Percentiles rank a stretch among this genome's conserved stretches.
Evolutionary conservation across 129 eudicot genomes (phyloP).

Genomic region (Ambrosia artemisiifolia): DNA sequence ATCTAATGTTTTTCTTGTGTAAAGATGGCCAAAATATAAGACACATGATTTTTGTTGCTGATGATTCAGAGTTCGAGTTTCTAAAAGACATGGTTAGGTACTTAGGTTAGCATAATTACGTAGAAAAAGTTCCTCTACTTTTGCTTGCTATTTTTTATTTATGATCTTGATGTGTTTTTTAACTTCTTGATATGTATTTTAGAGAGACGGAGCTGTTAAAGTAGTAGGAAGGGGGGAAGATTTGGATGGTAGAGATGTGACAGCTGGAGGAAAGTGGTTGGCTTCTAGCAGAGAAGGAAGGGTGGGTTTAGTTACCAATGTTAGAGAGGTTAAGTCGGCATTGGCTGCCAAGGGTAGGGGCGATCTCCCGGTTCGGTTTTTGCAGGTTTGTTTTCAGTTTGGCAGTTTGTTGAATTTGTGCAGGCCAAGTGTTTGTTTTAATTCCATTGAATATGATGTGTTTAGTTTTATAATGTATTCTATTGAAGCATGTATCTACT

Average conservation of each 20-base stretch:
- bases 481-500: not conserved
- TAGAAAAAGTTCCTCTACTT: too few species aligned
- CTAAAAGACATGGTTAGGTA: too few species aligned
- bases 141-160: too few species aligned
- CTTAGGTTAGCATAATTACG: too few species aligned
- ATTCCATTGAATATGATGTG: not conserved
- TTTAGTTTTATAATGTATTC: not conserved
- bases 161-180: too few species aligned
- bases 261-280: conserved; percentile 87
- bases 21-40: too few species aligned
- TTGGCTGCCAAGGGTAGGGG: conserved; percentile 57
- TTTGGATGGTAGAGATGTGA: conserved; percentile 64
- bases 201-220: conserved; percentile 50
- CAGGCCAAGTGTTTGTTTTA: too few species aligned
- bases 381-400: too few species aligned
- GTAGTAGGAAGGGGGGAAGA: conserved; percentile 71
- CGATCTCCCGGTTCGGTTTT: conserved; percentile 70
- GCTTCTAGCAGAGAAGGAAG: conserved; percentile 52
- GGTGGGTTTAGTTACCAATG: conserved; percentile 77
- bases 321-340: conserved; percentile 38
- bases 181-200: not conserved
- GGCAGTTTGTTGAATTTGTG: too few species aligned
- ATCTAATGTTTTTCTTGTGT: too few species aligned
- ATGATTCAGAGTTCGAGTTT: too few species aligned
- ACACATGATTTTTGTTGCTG: too few species aligned